Conservation (phyloP, 352 stramenopile genomes). For the Globisporangium okanoganense region DNA sequence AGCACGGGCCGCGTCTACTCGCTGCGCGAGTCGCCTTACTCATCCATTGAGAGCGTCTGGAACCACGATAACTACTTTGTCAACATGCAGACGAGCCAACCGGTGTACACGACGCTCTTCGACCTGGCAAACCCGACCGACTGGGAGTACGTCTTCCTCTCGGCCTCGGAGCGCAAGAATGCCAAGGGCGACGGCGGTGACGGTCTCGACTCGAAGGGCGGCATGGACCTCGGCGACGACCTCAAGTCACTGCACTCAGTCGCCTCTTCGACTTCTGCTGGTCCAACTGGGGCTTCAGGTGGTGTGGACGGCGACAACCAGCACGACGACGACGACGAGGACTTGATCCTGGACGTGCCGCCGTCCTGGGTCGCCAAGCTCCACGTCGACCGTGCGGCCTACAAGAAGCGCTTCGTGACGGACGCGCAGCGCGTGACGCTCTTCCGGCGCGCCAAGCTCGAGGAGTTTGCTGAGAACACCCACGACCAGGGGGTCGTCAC, state of each 20-base stretch:
- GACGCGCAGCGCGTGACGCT: constrained; percentile 84
- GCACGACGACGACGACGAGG: constrained; percentile 44
- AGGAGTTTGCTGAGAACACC: constrained; percentile 89
- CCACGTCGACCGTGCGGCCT: constrained; percentile 60
- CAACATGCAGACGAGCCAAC: constrained; percentile 88
- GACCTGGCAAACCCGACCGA: constrained; percentile 81
- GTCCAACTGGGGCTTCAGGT: background rate
- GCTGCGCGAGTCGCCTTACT: constrained; percentile 79
- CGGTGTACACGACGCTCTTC: constrained; percentile 62
- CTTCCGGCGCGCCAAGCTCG: constrained; percentile 89
- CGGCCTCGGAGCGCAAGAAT: constrained; percentile 54
- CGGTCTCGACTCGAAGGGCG: constrained; percentile 38
- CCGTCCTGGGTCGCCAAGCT: constrained; percentile 84
- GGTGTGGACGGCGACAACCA: constrained; percentile 50
- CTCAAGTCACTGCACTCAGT: constrained; percentile 40
- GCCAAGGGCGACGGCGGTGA: constrained; percentile 41
- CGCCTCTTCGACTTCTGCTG: background rate
- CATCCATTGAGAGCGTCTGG: constrained; percentile 86
- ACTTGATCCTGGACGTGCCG: constrained; percentile 78
- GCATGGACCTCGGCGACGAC: constrained; percentile 50
- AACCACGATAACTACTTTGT: constrained; percentile 96
- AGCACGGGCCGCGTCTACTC: constrained; percentile 89
- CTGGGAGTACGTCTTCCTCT: constrained; percentile 93
- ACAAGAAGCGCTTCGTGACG: constrained; percentile 86
- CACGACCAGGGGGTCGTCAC: constrained; percentile 88